phyloP scores from a whole-genome alignment of 176 grass and related monocot genomes.

The Neostapfia colusana region DNA sequence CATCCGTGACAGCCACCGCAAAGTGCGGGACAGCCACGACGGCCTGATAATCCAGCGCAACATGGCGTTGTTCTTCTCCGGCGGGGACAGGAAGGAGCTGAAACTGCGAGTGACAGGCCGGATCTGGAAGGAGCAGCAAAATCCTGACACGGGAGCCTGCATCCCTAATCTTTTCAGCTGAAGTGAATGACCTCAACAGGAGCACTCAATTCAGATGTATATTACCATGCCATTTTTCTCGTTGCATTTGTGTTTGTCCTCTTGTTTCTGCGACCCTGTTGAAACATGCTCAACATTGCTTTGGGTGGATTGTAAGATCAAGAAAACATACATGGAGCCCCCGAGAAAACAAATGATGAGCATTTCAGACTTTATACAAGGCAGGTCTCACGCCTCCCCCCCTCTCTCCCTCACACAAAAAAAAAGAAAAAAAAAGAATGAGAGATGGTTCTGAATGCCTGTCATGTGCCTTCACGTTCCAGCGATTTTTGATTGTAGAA shows the following conservation, averaged over 20 bases:
- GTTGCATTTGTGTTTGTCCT: neutral
- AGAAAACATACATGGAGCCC: neutral
- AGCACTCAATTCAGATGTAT: conserved; percentile 14
- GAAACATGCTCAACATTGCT: neutral
- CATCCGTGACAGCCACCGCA: conserved; percentile 39
- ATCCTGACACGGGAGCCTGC: conserved; percentile 27
- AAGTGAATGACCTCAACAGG: neutral
- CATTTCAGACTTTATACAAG: neutral
- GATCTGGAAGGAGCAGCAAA: conserved; percentile 40
- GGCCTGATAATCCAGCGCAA: conserved; percentile 42
- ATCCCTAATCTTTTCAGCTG: conserved; percentile 41
- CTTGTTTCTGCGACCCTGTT: neutral
- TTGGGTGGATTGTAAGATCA: neutral
- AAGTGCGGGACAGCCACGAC: conserved; percentile 36
- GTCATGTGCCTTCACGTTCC: too few species aligned
- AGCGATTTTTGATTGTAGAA: too few species aligned
- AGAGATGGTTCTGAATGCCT: too few species aligned
- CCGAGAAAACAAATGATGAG: neutral
- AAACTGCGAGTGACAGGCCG: conserved; percentile 38
- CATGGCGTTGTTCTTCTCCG: conserved; percentile 41
- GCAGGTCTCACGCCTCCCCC: neutral
- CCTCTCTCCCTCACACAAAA: neutral
- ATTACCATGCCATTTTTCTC: conserved; percentile 1
- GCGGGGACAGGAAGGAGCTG: conserved; percentile 33
- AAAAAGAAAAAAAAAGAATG: neutral